A percentile compares a stretch with the other conserved stretches of the same genome.
phyloP scores from a whole-genome alignment of 164 flowering plant species.

The Vitis labrusca region DNA sequence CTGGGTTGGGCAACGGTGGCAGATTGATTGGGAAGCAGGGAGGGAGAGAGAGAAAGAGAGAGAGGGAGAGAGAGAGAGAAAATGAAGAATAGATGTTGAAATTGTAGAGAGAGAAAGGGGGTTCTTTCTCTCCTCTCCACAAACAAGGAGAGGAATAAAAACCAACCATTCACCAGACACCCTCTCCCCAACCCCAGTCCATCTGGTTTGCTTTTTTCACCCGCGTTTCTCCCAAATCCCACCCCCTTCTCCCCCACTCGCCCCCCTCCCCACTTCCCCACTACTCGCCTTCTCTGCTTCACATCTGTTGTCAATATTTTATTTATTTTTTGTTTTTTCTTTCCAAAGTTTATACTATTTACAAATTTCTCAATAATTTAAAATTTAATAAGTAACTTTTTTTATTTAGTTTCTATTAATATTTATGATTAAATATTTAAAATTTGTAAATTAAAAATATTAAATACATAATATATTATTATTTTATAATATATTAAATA shows the following conservation, averaged over 20 bases:
- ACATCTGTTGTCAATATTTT: not conserved
- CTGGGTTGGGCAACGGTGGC: too few relatives aligned
- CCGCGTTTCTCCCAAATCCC: slow-evolving; percentile 16
- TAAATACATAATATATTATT: too few relatives aligned
- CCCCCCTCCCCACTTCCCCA: not conserved
- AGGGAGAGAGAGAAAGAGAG: not conserved
- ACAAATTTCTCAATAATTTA: too few relatives aligned
- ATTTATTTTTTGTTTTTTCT: too few relatives aligned
- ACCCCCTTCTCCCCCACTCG: not conserved
- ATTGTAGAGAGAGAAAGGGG: slow-evolving; percentile 7
- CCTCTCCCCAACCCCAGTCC: not conserved
- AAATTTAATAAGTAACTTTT: too few relatives aligned
- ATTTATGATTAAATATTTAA: too few relatives aligned
- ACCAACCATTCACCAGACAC: slow-evolving; percentile 31
- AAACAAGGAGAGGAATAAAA: slow-evolving; percentile 33
- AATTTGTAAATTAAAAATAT: too few relatives aligned
- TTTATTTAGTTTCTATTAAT: too few relatives aligned
- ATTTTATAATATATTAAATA: too few relatives aligned
- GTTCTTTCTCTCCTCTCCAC: slow-evolving; percentile 46
- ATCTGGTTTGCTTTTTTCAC: slow-evolving; percentile 15
- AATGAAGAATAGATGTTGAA: slow-evolving; percentile 7
- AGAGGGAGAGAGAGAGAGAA: slow-evolving; percentile 7
- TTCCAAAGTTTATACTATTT: too few relatives aligned
- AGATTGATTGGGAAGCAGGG: slow-evolving; percentile 7
- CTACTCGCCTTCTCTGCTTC: not conserved